phyloP scores from a whole-genome alignment of 2,329 filamentous ascomycete genomes.

The Fusarium proliferatum region DNA sequence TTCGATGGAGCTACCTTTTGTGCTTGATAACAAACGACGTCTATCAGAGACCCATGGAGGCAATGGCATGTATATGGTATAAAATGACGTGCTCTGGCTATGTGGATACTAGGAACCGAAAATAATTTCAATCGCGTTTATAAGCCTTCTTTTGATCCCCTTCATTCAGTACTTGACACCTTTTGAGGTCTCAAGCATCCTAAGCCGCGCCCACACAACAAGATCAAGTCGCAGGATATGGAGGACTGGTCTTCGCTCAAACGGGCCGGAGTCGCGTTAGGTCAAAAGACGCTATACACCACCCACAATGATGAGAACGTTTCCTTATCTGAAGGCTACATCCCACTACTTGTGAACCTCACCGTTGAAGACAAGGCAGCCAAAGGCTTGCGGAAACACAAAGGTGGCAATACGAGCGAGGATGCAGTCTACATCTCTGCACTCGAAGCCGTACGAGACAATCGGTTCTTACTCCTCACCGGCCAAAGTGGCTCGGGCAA shows the following conservation, averaged over 20 bases:
- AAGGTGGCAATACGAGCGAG: background rate
- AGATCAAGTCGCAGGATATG: background rate
- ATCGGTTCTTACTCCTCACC: background rate
- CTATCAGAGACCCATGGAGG: accelerated
- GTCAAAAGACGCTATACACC: background rate
- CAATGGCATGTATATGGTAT: background rate
- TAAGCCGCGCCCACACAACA: background rate
- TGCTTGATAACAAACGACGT: accelerated
- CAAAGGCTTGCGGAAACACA: background rate
- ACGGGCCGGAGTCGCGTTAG: background rate
- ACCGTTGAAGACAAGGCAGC: background rate
- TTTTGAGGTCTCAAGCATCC: background rate
- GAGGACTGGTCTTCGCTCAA: background rate
- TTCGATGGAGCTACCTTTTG: no score
- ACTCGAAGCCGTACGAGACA: background rate
- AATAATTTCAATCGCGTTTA: background rate
- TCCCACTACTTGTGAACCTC: background rate
- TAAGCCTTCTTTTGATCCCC: no score
- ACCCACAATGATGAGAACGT: accelerated
- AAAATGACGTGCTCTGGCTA: background rate
- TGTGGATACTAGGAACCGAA: background rate
- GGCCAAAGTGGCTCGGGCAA: background rate
- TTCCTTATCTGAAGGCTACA: background rate
- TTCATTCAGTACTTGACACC: background rate
- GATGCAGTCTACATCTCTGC: background rate